Base-by-base conservation (phyloP, 805 yeast species). In the Zygoascus tannicola region DNA sequence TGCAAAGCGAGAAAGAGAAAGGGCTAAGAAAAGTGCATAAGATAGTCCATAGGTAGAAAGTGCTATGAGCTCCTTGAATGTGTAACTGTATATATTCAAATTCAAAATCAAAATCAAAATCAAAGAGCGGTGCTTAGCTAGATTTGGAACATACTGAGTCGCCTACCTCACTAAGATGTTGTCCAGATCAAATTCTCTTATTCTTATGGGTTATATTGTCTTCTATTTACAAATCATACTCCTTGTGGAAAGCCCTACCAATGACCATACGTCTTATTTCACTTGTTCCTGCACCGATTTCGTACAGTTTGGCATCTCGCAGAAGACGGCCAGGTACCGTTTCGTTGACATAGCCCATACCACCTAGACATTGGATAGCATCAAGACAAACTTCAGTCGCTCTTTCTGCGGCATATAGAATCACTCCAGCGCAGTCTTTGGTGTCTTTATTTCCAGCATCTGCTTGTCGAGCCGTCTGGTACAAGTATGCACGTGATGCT, bases 1-100 rank as follows among this genome's bases (percentile, higher is more conserved):
- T 58, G 83, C 90, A n/a, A 71, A 74, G 54, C 74, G 85, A 52
- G 81, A 76, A 48, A 63, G 66, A 37, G 65, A 68, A 51, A 48
- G 54, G 21, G 50, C 51, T 15, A 51, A 53, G 40, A 58, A 56
- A 49, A 48, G 51, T 43, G 54, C 61, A 39, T 53, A 51, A 43
- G 14, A 19, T 16, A 21, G 32, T 12, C 12, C 32, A 10, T 14
- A 8, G 8, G 14, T 26, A 10, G 8, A 8, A 26, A 10, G 14
- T 8, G 32, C 16, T 15, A 4, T 34, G 4, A 34, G 19, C 15
- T 4, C 16, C 18, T 15, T 10, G 16, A n/a, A 34, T n/a, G n/a
- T n/a, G n/a, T n/a, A n/a, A n/a, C n/a, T n/a, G n/a, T n/a, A n/a
- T n/a, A n/a, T n/a, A n/a, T n/a, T n/a, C n/a, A n/a, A n/a, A n/a